phyloP scores from a whole-genome alignment of 306 rosid species.

The Abrus pulchellus region DNA sequence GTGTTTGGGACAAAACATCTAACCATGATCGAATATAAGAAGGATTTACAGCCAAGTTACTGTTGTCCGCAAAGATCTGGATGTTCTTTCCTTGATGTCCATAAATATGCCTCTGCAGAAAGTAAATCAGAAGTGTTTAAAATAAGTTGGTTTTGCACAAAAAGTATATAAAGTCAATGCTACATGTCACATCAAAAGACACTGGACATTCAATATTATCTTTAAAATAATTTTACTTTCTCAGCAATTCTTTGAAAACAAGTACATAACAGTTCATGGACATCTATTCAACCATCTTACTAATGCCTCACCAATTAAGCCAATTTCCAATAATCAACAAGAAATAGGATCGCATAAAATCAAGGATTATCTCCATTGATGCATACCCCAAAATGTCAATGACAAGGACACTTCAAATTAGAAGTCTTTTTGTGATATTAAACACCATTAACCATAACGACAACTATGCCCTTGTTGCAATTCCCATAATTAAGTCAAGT shows the following conservation, averaged over 20 bases:
- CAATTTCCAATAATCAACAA: background rate
- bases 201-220: background rate
- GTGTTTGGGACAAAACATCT: conserved; percentile 83
- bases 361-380: background rate
- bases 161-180: background rate
- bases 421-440: background rate
- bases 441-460: background rate
- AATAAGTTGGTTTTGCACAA: conserved; percentile 7
- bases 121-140: conserved; percentile 42
- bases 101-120: conserved; percentile 90
- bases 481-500: background rate
- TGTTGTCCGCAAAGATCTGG: conserved; percentile 80
- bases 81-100: conserved; percentile 84
- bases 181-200: background rate
- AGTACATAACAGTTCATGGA: background rate
- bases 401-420: background rate
- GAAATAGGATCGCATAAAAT: background rate
- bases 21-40: conserved; percentile 86
- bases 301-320: background rate
- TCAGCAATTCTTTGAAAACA: background rate
- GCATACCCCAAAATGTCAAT: background rate
- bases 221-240: background rate
- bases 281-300: background rate
- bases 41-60: conserved; percentile 94
- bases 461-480: background rate